phyloP scores from a whole-genome alignment of 805 yeast species.

The Clavispora vitiphila region DNA sequence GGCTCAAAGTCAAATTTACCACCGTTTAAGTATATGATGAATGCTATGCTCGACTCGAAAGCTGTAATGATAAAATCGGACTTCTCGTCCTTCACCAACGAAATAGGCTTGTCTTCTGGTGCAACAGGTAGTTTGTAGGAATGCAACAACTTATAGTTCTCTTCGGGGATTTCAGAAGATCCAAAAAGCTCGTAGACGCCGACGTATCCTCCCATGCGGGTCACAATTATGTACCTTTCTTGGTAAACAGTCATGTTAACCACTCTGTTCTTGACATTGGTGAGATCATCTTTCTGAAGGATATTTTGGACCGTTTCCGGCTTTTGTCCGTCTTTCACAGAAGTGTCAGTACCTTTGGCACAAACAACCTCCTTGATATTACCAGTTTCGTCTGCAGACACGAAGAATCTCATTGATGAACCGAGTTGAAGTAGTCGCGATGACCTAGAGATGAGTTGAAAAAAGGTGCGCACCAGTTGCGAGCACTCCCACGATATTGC shows the following conservation, averaged over 20 bases:
- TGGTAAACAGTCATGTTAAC: conserved; percentile 27
- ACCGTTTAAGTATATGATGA: conserved; percentile 30
- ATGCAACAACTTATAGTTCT: conserved; percentile 35
- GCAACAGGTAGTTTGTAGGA: conserved; percentile 21
- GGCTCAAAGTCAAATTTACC: conserved; percentile 30
- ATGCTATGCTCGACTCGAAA: conserved; percentile 41
- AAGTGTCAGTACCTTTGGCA: conserved; percentile 71
- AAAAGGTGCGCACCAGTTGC: conserved; percentile 1
- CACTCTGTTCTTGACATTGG: conserved; percentile 30
- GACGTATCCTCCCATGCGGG: conserved; percentile 41
- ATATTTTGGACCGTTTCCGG: conserved; percentile 52
- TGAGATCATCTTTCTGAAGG: conserved; percentile 24
- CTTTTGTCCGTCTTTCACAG: conserved; percentile 58
- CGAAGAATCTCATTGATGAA: conserved; percentile 51
- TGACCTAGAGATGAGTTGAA: conserved; percentile 2
- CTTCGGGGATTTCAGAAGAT: conserved; percentile 23
- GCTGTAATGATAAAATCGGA: conserved; percentile 38
- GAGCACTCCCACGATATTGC: neutral
- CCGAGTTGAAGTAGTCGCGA: conserved; percentile 1
- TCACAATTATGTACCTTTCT: conserved; percentile 33
- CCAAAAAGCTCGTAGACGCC: conserved; percentile 31
- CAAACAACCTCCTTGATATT: conserved; percentile 61
- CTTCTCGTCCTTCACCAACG: conserved; percentile 24
- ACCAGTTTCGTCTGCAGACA: conserved; percentile 65
- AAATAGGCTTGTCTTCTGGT: conserved; percentile 26